A percentile compares a stretch with the other conserved stretches of the same genome.
Conservation (phyloP, 2,329 filamentous ascomycete species). For the Aspergillus thermomutatus region DNA sequence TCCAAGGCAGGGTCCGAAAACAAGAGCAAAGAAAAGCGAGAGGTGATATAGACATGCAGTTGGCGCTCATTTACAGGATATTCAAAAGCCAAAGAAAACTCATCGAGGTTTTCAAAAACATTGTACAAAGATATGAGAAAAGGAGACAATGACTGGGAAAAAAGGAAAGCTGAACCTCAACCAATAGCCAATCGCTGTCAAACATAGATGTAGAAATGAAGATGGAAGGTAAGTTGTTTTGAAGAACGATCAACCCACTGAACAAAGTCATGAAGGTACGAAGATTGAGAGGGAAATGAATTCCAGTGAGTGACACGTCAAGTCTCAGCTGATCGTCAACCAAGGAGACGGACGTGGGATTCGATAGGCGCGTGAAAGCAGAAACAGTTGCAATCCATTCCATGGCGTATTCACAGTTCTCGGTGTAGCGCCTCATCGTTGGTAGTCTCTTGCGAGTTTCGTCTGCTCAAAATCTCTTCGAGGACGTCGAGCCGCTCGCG, state of each 20-base stretch:
- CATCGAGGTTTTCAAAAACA: constrained; percentile 1
- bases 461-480: constrained; percentile 67
- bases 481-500: constrained; percentile 78
- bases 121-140: background rate
- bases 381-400: background rate
- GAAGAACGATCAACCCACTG: background rate
- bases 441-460: constrained; percentile 35
- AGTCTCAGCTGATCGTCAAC: background rate
- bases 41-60: constrained; percentile 9
- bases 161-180: background rate
- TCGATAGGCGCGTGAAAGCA: background rate
- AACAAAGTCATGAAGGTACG: background rate
- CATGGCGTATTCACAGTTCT: constrained; percentile 19
- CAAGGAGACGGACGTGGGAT: background rate
- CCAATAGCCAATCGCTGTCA: background rate
- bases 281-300: background rate
- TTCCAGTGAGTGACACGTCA: constrained; percentile 1
- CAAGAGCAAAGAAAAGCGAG: background rate
- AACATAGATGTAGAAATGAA: background rate
- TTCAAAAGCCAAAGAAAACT: constrained; percentile 1
- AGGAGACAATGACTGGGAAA: constrained; percentile 2
- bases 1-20: background rate
- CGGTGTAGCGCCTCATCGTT: constrained; percentile 16
- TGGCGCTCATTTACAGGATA: constrained; percentile 13
- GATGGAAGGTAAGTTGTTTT: background rate